Base-by-base conservation (phyloP, 2,329 filamentous ascomycete genomes). In the Neofusicoccum kwambonambiense region DNA sequence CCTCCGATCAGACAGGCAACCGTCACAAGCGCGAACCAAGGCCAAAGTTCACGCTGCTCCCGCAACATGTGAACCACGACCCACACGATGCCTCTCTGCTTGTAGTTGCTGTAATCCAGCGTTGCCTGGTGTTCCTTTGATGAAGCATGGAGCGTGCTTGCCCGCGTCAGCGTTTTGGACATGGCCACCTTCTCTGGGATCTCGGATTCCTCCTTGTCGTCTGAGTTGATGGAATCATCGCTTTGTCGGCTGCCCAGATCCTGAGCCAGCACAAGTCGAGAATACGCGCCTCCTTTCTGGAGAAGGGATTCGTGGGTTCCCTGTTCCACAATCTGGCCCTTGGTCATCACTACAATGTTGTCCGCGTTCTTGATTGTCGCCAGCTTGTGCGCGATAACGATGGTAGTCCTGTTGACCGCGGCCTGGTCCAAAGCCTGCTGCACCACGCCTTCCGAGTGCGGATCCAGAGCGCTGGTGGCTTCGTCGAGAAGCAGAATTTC, bases 321-420 rank as follows among this genome's bases (percentile, higher is more conserved):
- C 77, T 97, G 93, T 77, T 99, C 95, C 13, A 96, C 84, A 66
- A 98, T 96, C 17, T 84, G 81, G 12, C 95, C 95, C 67, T 88
- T 80, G 4, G 89, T 85, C 89, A 99, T 94, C 68, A 97, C 93
- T 9, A 98, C 92, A 69, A 99, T 99, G 72, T 97, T 98, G 77
- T 98, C 90, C 0, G 94, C 93, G 68, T 93, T 89, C 77, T 89
- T 93, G 80, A 99, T 97, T 5, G 95, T 99, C 0, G 93, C 97
- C 11, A 99, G 83, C 70, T 94, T 90, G 80, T 99, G 95, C 50
- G 95, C 95, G 76, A 99, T 98, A 6, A 93, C 91, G 70, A 98
- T 97, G 1, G 95, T 98, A 0, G 95, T 99, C 62, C 95, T 87
- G 31, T 93, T 93, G 68, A 90, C 85, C 0, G 93, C 86, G 27